Evolutionary conservation across 805 yeast genomes (phyloP).

Genomic region (Priceomyces carsonii): DNA sequence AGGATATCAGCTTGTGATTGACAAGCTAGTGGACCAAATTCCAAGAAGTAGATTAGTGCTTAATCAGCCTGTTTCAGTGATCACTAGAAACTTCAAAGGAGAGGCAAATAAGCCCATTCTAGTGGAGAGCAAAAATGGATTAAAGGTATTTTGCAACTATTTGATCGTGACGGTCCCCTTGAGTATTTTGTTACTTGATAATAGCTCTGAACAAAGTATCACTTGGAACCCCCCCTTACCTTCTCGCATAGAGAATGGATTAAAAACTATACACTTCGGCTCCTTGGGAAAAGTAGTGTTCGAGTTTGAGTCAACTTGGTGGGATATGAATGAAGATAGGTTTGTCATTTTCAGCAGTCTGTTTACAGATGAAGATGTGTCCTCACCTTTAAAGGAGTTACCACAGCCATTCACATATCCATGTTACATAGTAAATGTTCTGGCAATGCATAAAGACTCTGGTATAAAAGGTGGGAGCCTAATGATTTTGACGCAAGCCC

Average conservation of each 20-base stretch:
- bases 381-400: conserved; percentile 9
- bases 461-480: conserved; percentile 49
- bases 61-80: conserved; percentile 41
- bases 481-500: conserved; percentile 69
- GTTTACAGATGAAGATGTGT: conserved; percentile 3
- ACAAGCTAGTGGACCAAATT: conserved; percentile 37
- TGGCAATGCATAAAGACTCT: conserved; percentile 33
- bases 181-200: conserved; percentile 55
- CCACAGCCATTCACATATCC: conserved; percentile 62
- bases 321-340: conserved; percentile 46
- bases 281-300: conserved; percentile 44
- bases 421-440: conserved; percentile 58
- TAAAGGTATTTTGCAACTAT: conserved; percentile 47
- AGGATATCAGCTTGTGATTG: conserved; percentile 57
- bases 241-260: conserved; percentile 14
- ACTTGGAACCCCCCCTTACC: conserved; percentile 30
- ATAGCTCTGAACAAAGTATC: conserved; percentile 45
- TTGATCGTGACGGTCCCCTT: conserved; percentile 77
- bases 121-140: conserved; percentile 35
- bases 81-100: conserved; percentile 29
- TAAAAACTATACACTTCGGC: conserved; percentile 32
- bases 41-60: conserved; percentile 40
- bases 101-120: conserved; percentile 14
- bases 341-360: conserved; percentile 22
- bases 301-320: conserved; percentile 42